phyloP scores from a whole-genome alignment of 352 stramenopile species.

The Pythium plurisporium region DNA sequence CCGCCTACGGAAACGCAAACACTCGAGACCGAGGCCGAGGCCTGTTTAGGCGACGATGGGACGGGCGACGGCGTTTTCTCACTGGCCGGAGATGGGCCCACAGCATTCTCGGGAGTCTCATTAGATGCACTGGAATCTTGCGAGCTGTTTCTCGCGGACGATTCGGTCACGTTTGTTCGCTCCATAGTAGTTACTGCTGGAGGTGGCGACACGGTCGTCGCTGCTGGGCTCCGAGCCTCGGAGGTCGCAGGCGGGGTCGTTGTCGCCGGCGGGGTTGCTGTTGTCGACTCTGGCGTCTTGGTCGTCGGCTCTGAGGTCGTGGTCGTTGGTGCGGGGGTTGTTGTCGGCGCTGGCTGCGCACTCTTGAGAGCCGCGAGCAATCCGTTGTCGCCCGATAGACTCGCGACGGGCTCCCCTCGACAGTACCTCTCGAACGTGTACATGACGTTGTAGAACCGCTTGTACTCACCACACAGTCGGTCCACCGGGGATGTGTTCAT shows the following conservation, averaged over 20 bases:
- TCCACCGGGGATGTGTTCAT: not conserved
- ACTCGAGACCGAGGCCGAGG: too few species aligned
- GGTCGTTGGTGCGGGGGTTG: not conserved
- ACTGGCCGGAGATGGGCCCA: too few species aligned
- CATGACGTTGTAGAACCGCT: not conserved
- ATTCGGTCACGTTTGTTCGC: too few species aligned
- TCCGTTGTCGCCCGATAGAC: constrained; percentile 3
- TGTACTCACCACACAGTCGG: not conserved
- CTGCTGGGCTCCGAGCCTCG: constrained; percentile 17
- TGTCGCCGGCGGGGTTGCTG: not conserved
- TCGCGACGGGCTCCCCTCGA: not conserved
- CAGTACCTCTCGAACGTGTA: not conserved
- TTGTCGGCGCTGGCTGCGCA: not conserved
- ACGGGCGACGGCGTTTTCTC: too few species aligned
- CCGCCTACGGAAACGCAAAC: too few species aligned
- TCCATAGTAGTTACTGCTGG: not conserved
- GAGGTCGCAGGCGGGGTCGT: not conserved
- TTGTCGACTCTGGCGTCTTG: not conserved
- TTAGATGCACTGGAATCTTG: too few species aligned
- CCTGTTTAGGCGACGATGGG: too few species aligned
- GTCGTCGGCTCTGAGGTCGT: not conserved
- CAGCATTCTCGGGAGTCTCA: too few species aligned
- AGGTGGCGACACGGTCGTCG: constrained; percentile 20
- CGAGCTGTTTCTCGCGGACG: too few species aligned
- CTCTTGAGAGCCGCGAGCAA: constrained; percentile 1